A percentile compares a stretch with the other conserved stretches of the same genome.
Conservation (phyloP, 768 basidiomycete species). For the Xanthoconium stramineum region DNA sequence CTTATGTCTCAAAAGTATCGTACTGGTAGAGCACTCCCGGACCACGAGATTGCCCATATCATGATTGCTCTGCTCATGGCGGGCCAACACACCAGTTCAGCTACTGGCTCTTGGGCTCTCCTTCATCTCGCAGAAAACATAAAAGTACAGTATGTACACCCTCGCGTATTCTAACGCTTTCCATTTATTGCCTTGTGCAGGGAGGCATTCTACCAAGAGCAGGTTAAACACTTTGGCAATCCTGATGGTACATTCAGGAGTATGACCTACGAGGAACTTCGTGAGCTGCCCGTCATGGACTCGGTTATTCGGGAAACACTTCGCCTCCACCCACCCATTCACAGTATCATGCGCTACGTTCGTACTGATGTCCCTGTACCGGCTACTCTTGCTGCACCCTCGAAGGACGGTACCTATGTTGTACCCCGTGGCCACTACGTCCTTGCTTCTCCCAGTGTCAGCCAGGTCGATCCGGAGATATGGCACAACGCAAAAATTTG, state of each 20-base stretch:
- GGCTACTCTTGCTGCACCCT: slow-evolving; percentile 71
- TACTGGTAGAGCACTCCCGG: slow-evolving; percentile 68
- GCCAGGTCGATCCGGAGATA: slow-evolving; percentile 79
- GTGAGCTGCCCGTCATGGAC: slow-evolving; percentile 79
- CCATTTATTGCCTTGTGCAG: slow-evolving; percentile 36
- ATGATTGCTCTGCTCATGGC: slow-evolving; percentile 99
- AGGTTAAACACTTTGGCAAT: slow-evolving; percentile 74
- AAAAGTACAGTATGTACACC: slow-evolving; percentile 62
- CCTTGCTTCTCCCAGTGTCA: slow-evolving; percentile 83
- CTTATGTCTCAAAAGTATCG: slow-evolving; percentile 84
- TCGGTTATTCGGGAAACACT: slow-evolving; percentile 91
- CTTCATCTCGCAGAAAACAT: slow-evolving; percentile 79
- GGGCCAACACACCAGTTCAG: slow-evolving; percentile 96
- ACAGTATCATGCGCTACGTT: slow-evolving; percentile 93
- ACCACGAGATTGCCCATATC: slow-evolving; percentile 95
- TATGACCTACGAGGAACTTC: slow-evolving; percentile 84
- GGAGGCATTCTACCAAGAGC: slow-evolving; percentile 85
- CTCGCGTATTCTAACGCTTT: neutral
- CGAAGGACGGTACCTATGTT: slow-evolving; percentile 71
- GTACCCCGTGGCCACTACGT: slow-evolving; percentile 90
- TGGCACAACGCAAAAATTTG: slow-evolving; percentile 75
- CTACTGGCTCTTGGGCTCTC: slow-evolving; percentile 86
- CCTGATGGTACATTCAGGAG: slow-evolving; percentile 77
- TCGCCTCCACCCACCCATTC: slow-evolving; percentile 91
- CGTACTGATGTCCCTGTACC: slow-evolving; percentile 84